Conservation (phyloP, 1,284 basidiomycete genomes). For the Pseudomicrostroma phylloplanum region DNA sequence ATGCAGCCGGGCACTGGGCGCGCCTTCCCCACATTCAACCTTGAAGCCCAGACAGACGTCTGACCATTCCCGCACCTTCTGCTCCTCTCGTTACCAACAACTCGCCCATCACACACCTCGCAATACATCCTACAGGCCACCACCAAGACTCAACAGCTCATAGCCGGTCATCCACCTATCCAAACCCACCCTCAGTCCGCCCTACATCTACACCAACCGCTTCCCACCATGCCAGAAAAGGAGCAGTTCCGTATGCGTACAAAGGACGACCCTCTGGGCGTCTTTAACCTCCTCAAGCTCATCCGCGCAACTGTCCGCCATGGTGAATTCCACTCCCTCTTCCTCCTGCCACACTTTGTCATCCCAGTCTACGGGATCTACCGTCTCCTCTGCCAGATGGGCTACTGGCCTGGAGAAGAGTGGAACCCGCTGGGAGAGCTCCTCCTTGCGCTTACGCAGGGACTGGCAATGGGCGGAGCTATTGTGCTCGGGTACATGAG, state of each 20-base stretch:
- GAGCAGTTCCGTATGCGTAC: conserved; percentile 1
- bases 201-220: too few species aligned
- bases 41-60: too few species aligned
- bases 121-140: too few species aligned
- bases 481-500: neutral
- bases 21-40: too few species aligned
- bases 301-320: conserved; percentile 1
- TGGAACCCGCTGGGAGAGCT: neutral
- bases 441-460: neutral
- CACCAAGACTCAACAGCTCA: too few species aligned
- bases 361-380: conserved; percentile 5
- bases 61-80: too few species aligned
- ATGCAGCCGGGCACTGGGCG: too few species aligned
- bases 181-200: too few species aligned
- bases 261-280: neutral
- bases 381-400: neutral
- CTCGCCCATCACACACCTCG: too few species aligned
- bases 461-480: neutral
- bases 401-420: neutral
- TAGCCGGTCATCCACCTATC: too few species aligned
- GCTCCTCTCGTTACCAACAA: too few species aligned
- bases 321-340: conserved; percentile 1
- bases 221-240: neutral
- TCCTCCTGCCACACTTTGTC: conserved; percentile 5
- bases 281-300: neutral